Base-by-base conservation (phyloP, 2,329 filamentous ascomycete genomes). In the Claviceps cyperi region DNA sequence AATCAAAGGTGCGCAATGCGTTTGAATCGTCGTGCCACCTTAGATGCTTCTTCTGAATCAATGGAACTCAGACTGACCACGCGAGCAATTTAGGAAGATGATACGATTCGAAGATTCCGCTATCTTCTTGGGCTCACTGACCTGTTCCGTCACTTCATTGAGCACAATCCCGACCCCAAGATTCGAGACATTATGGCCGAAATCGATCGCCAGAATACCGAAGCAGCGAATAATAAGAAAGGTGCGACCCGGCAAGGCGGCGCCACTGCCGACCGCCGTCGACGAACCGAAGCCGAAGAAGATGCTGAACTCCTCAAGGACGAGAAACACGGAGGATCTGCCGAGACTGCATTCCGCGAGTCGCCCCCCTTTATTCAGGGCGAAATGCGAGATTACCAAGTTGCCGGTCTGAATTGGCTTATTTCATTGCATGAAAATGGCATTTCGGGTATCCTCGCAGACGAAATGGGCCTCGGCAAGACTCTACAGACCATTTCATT, bases 391-490 rank as follows among this genome's bases (percentile, higher is more conserved):
- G 92, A 98, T 66, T 98, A 98, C 68, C 92, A 98, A 66, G 75
- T 98, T 58, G 86, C 87, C 36, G 92, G 92, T 57, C 74, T 98
- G 57, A 98, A 98, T 66, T 98, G 92, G 92, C 77, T 98, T 44
- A 89, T 98, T 58, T 97, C 90, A 13, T 76, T 98, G 5, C 92
- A 98, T 61, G 92, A 98, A 67, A 98, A 98, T 61, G 92, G 92
- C 72, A 98, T 98, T 57, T 97, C 91, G 19, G 92, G 92, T 58
- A 98, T 98, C 55, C 73, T 98, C 47, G 92, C 92, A 53, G 92
- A 98, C 62, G 92, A 98, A 70, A 98, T 98, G 92, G 92, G 92
- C 67, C 75, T 98, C 19, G 92, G 92, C 60, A 98, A 98, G 74
- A 98, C 92, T 0, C 69, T 98, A 28, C 92, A 98, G 68, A 98